These are phyloP conservation scores for Anastatica hierochuntica DNA, from an alignment of 345 rosid genomes.

Conservation along the genomic window DNA sequence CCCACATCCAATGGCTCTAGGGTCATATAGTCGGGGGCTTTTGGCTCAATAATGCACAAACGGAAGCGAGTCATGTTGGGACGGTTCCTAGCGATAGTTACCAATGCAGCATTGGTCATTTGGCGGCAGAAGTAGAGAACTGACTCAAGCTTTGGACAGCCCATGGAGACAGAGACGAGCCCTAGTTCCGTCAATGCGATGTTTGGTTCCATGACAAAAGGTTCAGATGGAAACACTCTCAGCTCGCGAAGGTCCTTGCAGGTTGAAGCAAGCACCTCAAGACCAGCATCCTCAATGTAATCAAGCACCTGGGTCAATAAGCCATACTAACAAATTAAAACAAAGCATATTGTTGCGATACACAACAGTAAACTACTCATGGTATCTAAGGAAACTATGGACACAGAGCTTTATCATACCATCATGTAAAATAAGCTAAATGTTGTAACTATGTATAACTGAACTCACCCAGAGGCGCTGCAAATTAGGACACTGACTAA, in stretches of 20 bases:
- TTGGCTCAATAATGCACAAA: conserved; percentile 83
- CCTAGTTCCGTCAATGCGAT: conserved; percentile 80
- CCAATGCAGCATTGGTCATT: conserved; percentile 76
- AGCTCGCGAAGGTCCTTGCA: conserved; percentile 81
- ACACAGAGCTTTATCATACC: background rate
- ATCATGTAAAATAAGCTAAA: background rate
- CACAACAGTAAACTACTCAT: background rate
- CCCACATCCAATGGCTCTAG: conserved; percentile 80
- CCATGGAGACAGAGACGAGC: conserved; percentile 66
- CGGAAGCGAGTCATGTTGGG: conserved; percentile 86
- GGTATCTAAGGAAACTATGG: background rate
- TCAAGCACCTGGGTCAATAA: conserved; percentile 55
- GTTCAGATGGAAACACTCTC: conserved; percentile 91
- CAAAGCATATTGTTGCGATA: background rate
- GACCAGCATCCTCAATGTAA: conserved; percentile 84
- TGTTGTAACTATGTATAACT: background rate
- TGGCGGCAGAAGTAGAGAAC: conserved; percentile 87
- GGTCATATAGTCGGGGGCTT: conserved; percentile 61
- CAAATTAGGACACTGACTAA: conserved; percentile 57
- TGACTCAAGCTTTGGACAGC: conserved; percentile 82
- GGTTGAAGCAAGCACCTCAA: conserved; percentile 54
- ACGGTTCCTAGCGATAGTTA: conserved; percentile 71
- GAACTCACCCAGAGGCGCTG: conserved; percentile 77
- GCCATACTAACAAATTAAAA: background rate
- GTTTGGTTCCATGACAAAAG: conserved; percentile 51